Base-by-base conservation (phyloP, 768 basidiomycete genomes). In the Xerocomellus intermedius region DNA sequence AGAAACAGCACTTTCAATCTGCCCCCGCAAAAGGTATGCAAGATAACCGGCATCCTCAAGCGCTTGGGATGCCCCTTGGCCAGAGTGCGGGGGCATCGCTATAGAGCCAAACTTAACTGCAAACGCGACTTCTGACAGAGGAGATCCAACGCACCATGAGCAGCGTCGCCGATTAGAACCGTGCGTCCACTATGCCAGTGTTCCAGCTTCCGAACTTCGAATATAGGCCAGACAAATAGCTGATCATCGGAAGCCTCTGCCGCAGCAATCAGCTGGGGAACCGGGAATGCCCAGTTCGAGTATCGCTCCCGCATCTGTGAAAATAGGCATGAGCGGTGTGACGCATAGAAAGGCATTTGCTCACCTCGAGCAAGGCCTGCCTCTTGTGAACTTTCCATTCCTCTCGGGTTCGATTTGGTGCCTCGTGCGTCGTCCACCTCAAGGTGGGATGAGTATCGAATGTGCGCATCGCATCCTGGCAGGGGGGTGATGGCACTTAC, bases 61-160 rank as follows among this genome's bases (percentile, higher is more conserved):
- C 10, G 60, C 64, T 39, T 70, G 69, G 32, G 69, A 70, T 24
- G 66, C 70, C 26, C 69, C 69, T 55, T 67, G 69, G 24, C 69
- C 66, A 32, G 68, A 68, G 46, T 71, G 61, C 4, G 70, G 70
- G 10, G 69, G 66, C 69, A 70, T 68, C 4, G 64, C 70, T 70
- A 19, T 32, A 21, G 33, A 49, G 6, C 39, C 26, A 30, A 42
- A 22, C 2, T 48, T 33, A n/a, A 28, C 22, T 44, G 6, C n/a
- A 24, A 46, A n/a, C 42, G 8, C 38, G 8, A 38, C 39, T n/a
- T 44, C 2, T 7, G 3, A 32, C 8, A 39, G 17, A 48, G 4
- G 19, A 24, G 9, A 37, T 17, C 14, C 24, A 30, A 56, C 65
- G 4, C 48, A 70, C 69, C 68, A 56, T 72, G 69, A 42, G 66